These are phyloP conservation scores for carrot (Daucus carota) DNA, from an alignment of 129 eudicot genomes.

Conservation along the genomic window DNA sequence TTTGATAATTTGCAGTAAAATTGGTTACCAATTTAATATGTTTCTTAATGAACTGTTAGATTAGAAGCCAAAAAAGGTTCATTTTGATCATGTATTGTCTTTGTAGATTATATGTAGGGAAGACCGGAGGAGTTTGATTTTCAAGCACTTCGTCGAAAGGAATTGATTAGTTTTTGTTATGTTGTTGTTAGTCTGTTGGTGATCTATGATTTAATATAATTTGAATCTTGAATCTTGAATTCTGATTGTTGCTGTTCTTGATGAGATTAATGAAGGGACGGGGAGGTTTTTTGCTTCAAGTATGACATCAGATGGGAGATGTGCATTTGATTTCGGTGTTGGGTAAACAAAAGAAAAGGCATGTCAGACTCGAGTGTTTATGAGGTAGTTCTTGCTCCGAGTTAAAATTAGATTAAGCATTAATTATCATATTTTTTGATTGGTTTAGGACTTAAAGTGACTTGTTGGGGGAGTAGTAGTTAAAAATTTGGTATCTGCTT, in stretches of 20 bases:
- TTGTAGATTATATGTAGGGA: background rate
- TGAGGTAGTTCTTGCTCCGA: conserved; percentile 35
- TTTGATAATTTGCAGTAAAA: background rate
- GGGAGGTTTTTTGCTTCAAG: conserved; percentile 23
- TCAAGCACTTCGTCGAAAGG: background rate
- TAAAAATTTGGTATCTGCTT: background rate
- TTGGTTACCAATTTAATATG: background rate
- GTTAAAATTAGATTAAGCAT: background rate
- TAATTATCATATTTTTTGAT: background rate
- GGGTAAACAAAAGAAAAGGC: conserved; percentile 52
- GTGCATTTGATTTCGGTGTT: conserved; percentile 25
- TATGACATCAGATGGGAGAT: conserved; percentile 37
- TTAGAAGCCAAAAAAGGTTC: background rate
- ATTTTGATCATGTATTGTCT: background rate
- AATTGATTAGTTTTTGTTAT: background rate
- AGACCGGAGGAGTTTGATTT: background rate
- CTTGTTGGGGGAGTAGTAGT: background rate
- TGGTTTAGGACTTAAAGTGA: background rate
- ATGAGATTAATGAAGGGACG: conserved; percentile 31
- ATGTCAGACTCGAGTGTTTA: conserved; percentile 70
- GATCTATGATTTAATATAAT: no score
- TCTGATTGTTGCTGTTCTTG: conserved; percentile 24
- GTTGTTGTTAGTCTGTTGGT: background rate
- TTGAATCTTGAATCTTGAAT: background rate
- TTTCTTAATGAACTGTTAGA: background rate